Conservation (phyloP, 2,329 filamentous ascomycete genomes). For the Cryphonectria naterciae region DNA sequence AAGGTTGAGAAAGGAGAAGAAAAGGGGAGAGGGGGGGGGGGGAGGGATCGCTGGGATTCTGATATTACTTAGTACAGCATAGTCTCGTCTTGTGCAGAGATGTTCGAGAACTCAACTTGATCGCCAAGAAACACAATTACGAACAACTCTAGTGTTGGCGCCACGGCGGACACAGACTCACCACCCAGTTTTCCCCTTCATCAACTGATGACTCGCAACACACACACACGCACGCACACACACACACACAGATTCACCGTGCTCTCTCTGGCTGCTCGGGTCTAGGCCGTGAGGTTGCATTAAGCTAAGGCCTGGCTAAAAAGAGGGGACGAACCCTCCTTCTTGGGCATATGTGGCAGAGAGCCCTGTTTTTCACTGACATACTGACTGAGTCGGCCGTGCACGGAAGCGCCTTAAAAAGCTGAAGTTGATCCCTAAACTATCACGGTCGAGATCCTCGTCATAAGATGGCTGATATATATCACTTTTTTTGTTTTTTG, state of each 20-base stretch:
- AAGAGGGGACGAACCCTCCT: background rate
- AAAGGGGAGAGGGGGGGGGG: too few relatives aligned
- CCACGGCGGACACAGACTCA: background rate
- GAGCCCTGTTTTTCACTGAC: too few relatives aligned
- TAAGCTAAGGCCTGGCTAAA: constrained; percentile 10
- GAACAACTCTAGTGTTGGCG: background rate
- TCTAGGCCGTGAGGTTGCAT: background rate
- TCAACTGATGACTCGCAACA: background rate
- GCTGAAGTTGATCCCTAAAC: background rate
- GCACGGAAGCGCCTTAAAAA: background rate
- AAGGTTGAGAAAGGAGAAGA: background rate
- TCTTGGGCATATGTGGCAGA: background rate
- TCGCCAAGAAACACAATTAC: background rate
- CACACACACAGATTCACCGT: background rate
- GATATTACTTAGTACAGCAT: background rate
- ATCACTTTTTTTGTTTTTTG: background rate
- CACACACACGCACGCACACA: background rate
- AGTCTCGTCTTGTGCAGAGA: too few relatives aligned
- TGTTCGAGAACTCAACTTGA: background rate
- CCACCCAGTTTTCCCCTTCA: too few relatives aligned
- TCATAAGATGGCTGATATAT: background rate
- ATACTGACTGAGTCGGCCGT: constrained; percentile 16
- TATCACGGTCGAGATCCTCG: constrained; percentile 1
- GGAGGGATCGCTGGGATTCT: too few relatives aligned
- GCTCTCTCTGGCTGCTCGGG: background rate